Conservation (phyloP, 2,329 filamentous ascomycete species). For the Stenocarpella maydis region DNA sequence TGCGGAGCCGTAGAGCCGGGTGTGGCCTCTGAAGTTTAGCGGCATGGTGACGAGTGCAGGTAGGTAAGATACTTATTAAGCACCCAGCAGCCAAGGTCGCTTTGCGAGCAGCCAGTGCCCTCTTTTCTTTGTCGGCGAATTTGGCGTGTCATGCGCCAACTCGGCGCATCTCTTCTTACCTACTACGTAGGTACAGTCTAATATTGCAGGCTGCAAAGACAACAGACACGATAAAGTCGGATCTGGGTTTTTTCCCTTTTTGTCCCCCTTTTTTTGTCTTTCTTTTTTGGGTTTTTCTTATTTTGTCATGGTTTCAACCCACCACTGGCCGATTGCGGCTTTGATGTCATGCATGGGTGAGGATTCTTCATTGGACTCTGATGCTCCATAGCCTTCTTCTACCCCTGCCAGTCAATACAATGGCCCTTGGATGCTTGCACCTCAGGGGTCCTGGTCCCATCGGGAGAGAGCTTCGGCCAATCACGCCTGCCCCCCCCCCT, state of each 20-base stretch:
- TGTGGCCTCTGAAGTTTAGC: constrained; percentile 59
- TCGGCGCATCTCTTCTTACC: background rate
- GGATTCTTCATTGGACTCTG: constrained; percentile 11
- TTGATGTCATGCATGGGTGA: constrained; percentile 22
- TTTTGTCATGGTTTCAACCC: constrained; percentile 2
- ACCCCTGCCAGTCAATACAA: background rate
- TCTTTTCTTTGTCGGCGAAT: background rate
- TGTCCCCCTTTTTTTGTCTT: too few species aligned
- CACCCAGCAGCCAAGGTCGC: too few species aligned
- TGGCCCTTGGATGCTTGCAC: too few species aligned
- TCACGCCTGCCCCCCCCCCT: constrained; percentile 1
- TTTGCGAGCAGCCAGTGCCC: background rate
- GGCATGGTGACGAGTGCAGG: constrained; percentile 58
- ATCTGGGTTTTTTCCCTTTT: too few species aligned
- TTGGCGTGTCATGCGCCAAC: background rate
- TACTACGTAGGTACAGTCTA: too few species aligned
- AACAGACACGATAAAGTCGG: background rate
- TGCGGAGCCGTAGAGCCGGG: constrained; percentile 68
- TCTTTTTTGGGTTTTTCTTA: too few species aligned
- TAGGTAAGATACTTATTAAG: too few species aligned
- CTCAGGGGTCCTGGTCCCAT: constrained; percentile 1
- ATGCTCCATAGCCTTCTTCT: background rate
- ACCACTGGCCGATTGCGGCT: constrained; percentile 22
- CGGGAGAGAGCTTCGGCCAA: constrained; percentile 21
- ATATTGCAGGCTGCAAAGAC: background rate